Percentiles rank a stretch among this genome's conserved stretches.
Evolutionary conservation across 192 early-diverging fungal genomes (phyloP).

Genomic region (Entophlyctis luteolus): DNA sequence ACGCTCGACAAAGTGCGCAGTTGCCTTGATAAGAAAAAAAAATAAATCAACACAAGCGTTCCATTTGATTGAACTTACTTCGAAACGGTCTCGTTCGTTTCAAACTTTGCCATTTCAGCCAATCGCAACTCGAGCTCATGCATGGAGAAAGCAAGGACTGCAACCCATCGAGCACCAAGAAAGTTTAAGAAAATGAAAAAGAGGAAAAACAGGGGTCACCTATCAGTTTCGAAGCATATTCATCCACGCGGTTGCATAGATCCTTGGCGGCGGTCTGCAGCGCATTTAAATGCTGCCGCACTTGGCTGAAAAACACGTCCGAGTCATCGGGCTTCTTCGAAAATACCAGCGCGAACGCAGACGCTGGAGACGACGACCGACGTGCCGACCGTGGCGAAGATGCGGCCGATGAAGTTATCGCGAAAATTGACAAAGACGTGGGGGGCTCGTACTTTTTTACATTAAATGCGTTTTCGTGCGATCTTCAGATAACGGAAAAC

Average conservation of each 20-base stretch:
- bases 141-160: not conserved
- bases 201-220: not conserved
- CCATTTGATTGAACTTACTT: not conserved
- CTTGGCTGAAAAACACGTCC: conserved; percentile 19
- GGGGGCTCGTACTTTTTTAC: not conserved
- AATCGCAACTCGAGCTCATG: not conserved
- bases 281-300: not conserved
- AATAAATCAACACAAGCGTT: not conserved
- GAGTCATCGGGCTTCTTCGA: conserved; percentile 11
- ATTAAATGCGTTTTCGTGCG: not conserved
- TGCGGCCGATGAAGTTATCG: not conserved
- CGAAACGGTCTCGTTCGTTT: not conserved
- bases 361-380: not conserved
- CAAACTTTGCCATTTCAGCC: not conserved
- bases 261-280: not conserved
- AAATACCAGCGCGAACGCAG: conserved; percentile 14
- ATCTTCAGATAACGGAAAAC: not conserved
- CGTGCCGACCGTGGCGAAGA: not conserved
- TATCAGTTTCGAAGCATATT: conserved; percentile 1
- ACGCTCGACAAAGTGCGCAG: not conserved
- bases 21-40: not conserved
- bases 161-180: not conserved
- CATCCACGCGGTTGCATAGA: conserved; percentile 11
- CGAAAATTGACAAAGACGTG: not conserved
- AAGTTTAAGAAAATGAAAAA: not conserved